These are phyloP conservation scores for Themeda triandra DNA, from an alignment of 176 grass and related monocot genomes.

Conservation along the genomic window DNA sequence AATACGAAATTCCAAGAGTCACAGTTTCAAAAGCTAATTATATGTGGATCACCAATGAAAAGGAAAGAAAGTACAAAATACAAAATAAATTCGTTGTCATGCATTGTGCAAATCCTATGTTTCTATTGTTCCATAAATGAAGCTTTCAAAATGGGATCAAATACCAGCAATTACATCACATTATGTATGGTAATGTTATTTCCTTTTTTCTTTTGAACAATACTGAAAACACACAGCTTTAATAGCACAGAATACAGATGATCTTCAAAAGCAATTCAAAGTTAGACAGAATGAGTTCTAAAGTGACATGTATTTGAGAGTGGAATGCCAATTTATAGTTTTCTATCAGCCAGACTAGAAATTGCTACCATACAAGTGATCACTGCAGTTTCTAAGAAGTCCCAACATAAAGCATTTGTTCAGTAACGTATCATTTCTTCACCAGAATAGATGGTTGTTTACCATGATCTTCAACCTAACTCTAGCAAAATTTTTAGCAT, in stretches of 20 bases:
- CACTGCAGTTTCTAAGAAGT: background rate
- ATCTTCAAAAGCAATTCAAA: background rate
- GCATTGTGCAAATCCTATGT: background rate
- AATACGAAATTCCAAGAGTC: slow-evolving; percentile 3
- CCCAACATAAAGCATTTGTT: slow-evolving; percentile 12
- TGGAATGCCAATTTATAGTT: background rate
- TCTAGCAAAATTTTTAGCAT: background rate
- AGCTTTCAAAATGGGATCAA: background rate
- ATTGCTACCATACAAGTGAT: background rate
- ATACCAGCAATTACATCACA: background rate
- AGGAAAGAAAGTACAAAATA: slow-evolving; percentile 1
- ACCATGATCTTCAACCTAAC: background rate
- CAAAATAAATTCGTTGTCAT: background rate
- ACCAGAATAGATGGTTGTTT: background rate
- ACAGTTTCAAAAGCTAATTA: background rate
- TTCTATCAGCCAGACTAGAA: background rate
- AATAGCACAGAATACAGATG: background rate
- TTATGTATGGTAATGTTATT: background rate
- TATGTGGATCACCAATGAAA: slow-evolving; percentile 2
- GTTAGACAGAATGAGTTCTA: background rate
- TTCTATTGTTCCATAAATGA: background rate
- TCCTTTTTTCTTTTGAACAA: background rate
- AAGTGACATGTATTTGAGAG: background rate
- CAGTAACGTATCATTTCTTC: background rate
- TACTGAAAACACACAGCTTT: background rate